Conservation (phyloP, 1,139 yeast species). For the Spathaspora sp. region DNA sequence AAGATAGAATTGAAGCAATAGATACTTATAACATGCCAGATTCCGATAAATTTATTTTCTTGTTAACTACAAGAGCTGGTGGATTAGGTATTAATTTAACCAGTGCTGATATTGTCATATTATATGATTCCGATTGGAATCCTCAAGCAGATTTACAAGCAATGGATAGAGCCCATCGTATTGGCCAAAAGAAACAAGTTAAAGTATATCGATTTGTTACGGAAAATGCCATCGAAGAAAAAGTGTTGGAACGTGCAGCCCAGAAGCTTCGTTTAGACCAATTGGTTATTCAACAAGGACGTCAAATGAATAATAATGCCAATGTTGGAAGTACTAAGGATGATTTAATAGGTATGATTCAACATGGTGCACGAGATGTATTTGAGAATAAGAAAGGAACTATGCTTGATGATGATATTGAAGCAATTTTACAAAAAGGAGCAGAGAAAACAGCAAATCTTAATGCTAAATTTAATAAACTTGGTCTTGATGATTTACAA, state of each 20-base stretch:
- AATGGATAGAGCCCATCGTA: conserved; percentile 98
- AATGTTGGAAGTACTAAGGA: conserved; percentile 59
- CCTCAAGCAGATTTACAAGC: conserved; percentile 99
- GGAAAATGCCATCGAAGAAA: conserved; percentile 95
- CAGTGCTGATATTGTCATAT: conserved; percentile 84
- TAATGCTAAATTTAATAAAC: conserved; percentile 74
- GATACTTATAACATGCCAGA: conserved; percentile 87
- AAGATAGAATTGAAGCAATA: conserved; percentile 87
- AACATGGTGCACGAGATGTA: conserved; percentile 92
- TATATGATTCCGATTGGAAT: conserved; percentile 97
- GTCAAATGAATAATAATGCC: conserved; percentile 44
- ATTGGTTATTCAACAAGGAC: conserved; percentile 92
- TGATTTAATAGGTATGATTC: conserved; percentile 91
- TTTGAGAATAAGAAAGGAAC: conserved; percentile 51
- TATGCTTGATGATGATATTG: conserved; percentile 72
- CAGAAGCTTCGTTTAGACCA: conserved; percentile 92
- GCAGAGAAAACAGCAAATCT: conserved; percentile 76
- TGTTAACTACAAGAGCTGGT: conserved; percentile 97
- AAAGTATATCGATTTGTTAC: conserved; percentile 89
- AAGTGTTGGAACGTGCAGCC: conserved; percentile 92
- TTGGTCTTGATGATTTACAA: conserved; percentile 90
- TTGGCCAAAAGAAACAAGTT: conserved; percentile 96
- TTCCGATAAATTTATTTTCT: conserved; percentile 78
- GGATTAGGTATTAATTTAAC: conserved; percentile 95
- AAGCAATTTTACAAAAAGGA: conserved; percentile 72